Percentiles rank a stretch among this genome's conserved stretches.
Conservation (phyloP, 306 rosid genomes). For the Quercus agrifolia region DNA sequence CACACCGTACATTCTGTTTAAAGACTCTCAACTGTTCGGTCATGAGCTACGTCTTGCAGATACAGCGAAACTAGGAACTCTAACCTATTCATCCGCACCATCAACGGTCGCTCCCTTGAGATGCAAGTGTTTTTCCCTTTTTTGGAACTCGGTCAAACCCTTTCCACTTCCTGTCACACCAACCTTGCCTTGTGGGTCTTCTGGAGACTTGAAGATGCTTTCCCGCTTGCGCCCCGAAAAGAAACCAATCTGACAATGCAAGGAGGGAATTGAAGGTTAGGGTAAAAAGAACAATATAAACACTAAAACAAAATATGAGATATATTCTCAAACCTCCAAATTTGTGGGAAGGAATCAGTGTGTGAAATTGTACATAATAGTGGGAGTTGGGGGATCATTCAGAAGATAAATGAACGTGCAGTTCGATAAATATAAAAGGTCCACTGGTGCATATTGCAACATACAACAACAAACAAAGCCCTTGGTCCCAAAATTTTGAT, state of each 20-base stretch:
- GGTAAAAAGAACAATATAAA: background rate
- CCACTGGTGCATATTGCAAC: background rate
- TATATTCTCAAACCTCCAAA: too few species aligned
- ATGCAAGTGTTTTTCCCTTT: slow-evolving; percentile 94
- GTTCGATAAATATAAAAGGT: background rate
- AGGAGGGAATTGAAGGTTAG: background rate
- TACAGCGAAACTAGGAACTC: background rate
- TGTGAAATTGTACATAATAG: background rate
- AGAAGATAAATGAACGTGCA: background rate
- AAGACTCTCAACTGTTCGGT: background rate
- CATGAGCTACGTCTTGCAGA: background rate
- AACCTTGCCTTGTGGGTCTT: slow-evolving; percentile 92
- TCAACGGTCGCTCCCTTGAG: slow-evolving; percentile 84
- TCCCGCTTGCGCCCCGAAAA: slow-evolving; percentile 87
- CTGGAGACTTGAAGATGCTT: slow-evolving; percentile 98
- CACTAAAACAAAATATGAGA: too few species aligned
- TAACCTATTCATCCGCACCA: slow-evolving; percentile 70
- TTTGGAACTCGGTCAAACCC: slow-evolving; percentile 96
- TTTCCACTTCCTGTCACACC: slow-evolving; percentile 99
- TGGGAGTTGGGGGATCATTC: background rate
- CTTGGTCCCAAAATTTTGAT: background rate
- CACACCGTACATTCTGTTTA: background rate
- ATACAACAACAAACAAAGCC: background rate
- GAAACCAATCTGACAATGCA: slow-evolving; percentile 69
- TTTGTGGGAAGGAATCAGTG: background rate